Conservation (phyloP, 495 filamentous ascomycete species). For the Xylaria curta region DNA sequence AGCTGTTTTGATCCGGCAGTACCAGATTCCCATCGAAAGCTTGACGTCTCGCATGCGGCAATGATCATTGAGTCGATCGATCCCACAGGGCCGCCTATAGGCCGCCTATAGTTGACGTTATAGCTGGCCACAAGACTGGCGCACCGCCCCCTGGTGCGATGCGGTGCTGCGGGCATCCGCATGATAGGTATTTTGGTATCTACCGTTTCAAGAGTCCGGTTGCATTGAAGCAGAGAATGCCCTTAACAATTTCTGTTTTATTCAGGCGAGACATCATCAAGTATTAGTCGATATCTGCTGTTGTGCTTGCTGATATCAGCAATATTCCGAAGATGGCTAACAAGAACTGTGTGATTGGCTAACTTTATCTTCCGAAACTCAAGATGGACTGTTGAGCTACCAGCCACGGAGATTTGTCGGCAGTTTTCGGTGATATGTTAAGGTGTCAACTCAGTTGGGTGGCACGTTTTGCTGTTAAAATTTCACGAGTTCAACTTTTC, state of each 20-base stretch:
- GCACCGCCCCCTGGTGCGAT: neutral
- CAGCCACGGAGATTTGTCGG: neutral
- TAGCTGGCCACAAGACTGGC: neutral
- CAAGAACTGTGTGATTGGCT: neutral
- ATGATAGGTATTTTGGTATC: slow-evolving; percentile 14
- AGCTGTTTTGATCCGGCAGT: neutral
- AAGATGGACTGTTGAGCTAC: neutral
- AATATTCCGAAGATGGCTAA: slow-evolving; percentile 1
- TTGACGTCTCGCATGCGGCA: neutral
- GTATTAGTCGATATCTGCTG: neutral
- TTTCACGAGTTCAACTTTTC: neutral
- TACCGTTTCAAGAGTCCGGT: slow-evolving; percentile 8
- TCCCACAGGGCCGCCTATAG: neutral
- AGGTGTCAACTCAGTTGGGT: neutral
- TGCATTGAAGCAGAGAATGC: slow-evolving; percentile 1
- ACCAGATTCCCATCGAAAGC: neutral
- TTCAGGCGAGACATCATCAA: neutral
- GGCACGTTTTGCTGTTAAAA: neutral
- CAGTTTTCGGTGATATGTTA: neutral
- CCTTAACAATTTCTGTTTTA: neutral
- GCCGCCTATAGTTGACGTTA: neutral
- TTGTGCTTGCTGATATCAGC: neutral
- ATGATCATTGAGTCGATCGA: slow-evolving; percentile 1
- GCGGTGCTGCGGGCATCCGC: slow-evolving; percentile 10
- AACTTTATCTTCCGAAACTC: neutral